These are phyloP conservation scores for Phytophthora tentaculata DNA, from an alignment of 352 stramenopile species.

Conservation along the genomic window DNA sequence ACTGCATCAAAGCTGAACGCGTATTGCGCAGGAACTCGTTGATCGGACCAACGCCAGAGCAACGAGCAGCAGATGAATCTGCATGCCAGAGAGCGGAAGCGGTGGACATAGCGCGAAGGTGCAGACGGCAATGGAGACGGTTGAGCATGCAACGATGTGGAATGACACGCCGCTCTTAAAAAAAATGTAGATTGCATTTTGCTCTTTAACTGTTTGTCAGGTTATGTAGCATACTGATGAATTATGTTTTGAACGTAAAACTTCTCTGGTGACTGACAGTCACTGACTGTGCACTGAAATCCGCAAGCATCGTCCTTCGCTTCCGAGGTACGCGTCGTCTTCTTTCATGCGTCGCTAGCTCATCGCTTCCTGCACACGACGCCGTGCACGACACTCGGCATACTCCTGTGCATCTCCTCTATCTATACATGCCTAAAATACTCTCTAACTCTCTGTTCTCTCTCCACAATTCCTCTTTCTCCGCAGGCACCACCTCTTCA, in stretches of 20 bases:
- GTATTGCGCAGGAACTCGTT: conserved; percentile 33
- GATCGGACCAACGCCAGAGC: conserved; percentile 20
- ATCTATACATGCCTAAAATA: background rate
- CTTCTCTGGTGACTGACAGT: background rate
- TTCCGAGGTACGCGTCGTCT: conserved; percentile 2
- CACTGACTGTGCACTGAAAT: conserved; percentile 3
- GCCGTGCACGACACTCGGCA: background rate
- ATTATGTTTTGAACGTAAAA: background rate
- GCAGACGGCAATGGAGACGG: conserved; percentile 2
- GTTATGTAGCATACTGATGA: background rate
- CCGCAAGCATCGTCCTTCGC: background rate
- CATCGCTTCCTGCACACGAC: background rate
- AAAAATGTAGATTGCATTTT: background rate
- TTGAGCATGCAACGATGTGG: conserved; percentile 15
- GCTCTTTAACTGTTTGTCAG: background rate
- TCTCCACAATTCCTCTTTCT: background rate
- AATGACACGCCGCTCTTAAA: background rate
- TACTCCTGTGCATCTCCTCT: conserved; percentile 11
- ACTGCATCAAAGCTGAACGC: conserved; percentile 11
- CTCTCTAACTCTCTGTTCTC: conserved; percentile 5
- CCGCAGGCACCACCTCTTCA: conserved; percentile 5
- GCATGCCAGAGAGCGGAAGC: conserved; percentile 12
- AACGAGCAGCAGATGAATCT: conserved; percentile 11
- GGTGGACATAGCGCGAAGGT: conserved; percentile 18
- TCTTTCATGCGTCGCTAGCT: conserved; percentile 13